Evolutionary conservation across 2,329 filamentous ascomycete species (phyloP).

Genomic region (Cercospora berteroae): DNA sequence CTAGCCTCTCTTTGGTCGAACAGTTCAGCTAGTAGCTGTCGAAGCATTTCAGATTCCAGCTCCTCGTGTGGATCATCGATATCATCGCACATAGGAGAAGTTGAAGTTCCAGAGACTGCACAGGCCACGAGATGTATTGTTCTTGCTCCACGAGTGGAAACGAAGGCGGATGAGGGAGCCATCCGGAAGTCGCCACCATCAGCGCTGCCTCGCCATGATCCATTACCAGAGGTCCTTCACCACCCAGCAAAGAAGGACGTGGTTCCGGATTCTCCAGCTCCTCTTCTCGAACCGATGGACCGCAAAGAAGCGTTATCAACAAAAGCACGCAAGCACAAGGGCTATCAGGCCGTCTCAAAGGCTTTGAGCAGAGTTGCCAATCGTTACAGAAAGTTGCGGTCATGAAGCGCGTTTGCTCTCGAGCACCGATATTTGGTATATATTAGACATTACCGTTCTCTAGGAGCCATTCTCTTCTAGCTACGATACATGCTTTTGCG

Average conservation of each 20-base stretch:
- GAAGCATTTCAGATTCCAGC: constrained; percentile 2
- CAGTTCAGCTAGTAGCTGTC: constrained; percentile 2
- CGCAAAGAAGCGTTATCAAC: neutral
- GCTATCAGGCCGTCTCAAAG: neutral
- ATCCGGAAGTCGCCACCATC: neutral
- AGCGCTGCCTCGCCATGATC: neutral
- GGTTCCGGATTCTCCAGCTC: neutral
- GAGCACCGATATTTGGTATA: no score
- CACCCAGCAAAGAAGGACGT: neutral
- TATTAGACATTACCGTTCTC: no score
- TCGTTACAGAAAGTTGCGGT: neutral
- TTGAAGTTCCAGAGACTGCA: neutral
- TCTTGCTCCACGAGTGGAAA: neutral
- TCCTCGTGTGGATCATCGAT: constrained; percentile 2
- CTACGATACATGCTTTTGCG: no score
- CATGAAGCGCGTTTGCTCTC: neutral
- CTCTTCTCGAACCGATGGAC: neutral
- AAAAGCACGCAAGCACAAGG: neutral
- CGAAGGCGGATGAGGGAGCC: neutral
- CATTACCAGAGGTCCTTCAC: neutral
- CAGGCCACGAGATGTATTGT: neutral
- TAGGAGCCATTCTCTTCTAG: no score
- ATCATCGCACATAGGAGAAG: neutral
- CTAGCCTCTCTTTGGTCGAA: neutral
- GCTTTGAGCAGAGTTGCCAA: neutral